Evolutionary conservation across 2,329 filamentous ascomycete species (phyloP).

Genomic region (Phialemoniopsis sp.): DNA sequence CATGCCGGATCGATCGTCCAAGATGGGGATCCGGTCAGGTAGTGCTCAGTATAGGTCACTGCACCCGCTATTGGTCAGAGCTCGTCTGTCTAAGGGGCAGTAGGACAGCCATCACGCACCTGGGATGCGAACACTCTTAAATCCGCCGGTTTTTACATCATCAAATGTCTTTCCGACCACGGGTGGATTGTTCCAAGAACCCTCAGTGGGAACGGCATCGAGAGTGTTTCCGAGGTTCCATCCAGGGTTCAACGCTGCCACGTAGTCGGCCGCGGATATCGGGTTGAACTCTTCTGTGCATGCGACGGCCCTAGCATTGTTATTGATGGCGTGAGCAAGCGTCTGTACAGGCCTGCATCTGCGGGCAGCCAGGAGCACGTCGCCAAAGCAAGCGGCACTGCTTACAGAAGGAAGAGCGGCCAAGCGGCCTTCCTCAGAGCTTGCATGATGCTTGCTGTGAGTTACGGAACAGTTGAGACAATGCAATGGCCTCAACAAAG

Average conservation of each 20-base stretch:
- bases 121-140: constrained; percentile 54
- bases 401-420: no score
- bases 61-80: constrained; percentile 2
- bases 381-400: no score
- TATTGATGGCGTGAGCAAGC: no score
- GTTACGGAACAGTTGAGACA: no score
- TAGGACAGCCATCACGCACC: constrained; percentile 16
- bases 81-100: background rate
- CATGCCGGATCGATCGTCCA: constrained; percentile 50
- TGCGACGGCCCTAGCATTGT: no score
- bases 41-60: constrained; percentile 58
- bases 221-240: constrained; percentile 61
- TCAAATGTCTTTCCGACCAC: constrained; percentile 46
- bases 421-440: no score
- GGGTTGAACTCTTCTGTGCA: constrained; percentile 37
- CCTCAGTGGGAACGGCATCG: constrained; percentile 51
- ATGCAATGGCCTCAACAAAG: no score
- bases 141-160: constrained; percentile 46
- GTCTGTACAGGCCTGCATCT: no score
- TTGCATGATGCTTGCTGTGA: no score
- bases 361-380: no score
- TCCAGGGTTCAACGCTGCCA: constrained; percentile 46
- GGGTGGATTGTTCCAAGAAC: constrained; percentile 53
- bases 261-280: constrained; percentile 38
- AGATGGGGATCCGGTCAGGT: constrained; percentile 40